Percentiles rank a stretch among this genome's conserved stretches.
Conservation (phyloP, 2,329 filamentous ascomycete species). For the Pseudogymnoascus sp. region DNA sequence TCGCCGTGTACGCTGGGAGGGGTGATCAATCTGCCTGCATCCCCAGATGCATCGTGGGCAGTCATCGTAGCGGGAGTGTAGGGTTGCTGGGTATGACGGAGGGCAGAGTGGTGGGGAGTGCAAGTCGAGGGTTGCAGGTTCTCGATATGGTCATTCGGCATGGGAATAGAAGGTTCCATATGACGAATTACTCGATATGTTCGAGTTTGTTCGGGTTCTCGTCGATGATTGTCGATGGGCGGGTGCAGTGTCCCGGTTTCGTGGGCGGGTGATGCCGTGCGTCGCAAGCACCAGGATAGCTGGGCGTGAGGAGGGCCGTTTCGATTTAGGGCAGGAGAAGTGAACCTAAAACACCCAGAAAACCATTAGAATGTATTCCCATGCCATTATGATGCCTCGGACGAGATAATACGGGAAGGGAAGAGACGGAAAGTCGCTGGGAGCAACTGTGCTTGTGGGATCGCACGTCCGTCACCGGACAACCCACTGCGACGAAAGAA, state of each 20-base stretch:
- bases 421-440: not conserved
- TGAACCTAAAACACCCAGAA: not conserved
- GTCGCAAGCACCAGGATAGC: not conserved
- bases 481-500: not conserved
- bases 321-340: constrained; percentile 16
- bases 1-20: constrained; percentile 20
- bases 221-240: not conserved
- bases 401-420: not conserved
- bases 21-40: constrained; percentile 22
- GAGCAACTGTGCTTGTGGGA: not conserved
- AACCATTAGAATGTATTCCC: not conserved
- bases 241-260: not conserved
- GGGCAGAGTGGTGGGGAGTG: constrained; percentile 16
- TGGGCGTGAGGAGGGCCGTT: constrained; percentile 19
- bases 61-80: not conserved
- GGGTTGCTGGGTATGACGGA: constrained; percentile 19
- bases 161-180: constrained; percentile 5
- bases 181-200: constrained; percentile 13
- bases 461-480: not conserved
- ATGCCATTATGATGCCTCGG: not conserved
- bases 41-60: constrained; percentile 8
- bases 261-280: constrained; percentile 2
- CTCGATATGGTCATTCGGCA: not conserved
- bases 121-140: not conserved
- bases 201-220: constrained; percentile 4